A percentile compares a stretch with the other conserved stretches of the same genome.
These are phyloP conservation scores for Podila verticillata DNA, from an alignment of 192 early-diverging fungal genomes.

Conservation along the genomic window DNA sequence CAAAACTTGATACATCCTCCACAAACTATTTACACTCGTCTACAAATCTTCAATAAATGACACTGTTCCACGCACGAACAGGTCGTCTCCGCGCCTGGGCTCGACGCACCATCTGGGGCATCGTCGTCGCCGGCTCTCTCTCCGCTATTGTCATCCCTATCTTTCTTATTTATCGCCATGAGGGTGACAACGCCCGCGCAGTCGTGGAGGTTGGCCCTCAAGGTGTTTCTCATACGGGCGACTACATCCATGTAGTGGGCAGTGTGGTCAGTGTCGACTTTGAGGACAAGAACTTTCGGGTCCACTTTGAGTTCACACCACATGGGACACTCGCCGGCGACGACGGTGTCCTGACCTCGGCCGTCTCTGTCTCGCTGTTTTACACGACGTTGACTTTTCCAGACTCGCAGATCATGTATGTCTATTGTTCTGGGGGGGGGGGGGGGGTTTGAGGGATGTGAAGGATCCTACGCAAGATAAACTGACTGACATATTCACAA, in stretches of 20 bases:
- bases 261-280: slow-evolving; percentile 57
- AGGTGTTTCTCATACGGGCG: slow-evolving; percentile 37
- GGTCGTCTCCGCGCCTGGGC: slow-evolving; percentile 33
- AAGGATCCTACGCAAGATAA: too few species aligned
- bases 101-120: slow-evolving; percentile 22
- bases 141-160: slow-evolving; percentile 44
- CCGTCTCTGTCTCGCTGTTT: slow-evolving; percentile 27
- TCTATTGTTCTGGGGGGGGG: too few species aligned
- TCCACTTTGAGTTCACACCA: slow-evolving; percentile 57
- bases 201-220: slow-evolving; percentile 31
- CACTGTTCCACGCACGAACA: slow-evolving; percentile 17
- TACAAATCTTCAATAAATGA: too few species aligned
- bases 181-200: slow-evolving; percentile 29
- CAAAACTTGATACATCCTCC: too few species aligned
- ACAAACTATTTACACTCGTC: too few species aligned
- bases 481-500: too few species aligned
- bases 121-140: slow-evolving; percentile 28
- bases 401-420: slow-evolving; percentile 46
- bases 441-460: too few species aligned
- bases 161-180: slow-evolving; percentile 32
- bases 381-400: slow-evolving; percentile 45
- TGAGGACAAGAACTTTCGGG: slow-evolving; percentile 55
- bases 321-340: slow-evolving; percentile 53
- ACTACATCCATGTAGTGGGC: slow-evolving; percentile 49
- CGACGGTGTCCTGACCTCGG: slow-evolving; percentile 37